These are phyloP conservation scores for Niveomyces coronatus DNA, from an alignment of 2,329 filamentous ascomycete species.

Conservation along the genomic window DNA sequence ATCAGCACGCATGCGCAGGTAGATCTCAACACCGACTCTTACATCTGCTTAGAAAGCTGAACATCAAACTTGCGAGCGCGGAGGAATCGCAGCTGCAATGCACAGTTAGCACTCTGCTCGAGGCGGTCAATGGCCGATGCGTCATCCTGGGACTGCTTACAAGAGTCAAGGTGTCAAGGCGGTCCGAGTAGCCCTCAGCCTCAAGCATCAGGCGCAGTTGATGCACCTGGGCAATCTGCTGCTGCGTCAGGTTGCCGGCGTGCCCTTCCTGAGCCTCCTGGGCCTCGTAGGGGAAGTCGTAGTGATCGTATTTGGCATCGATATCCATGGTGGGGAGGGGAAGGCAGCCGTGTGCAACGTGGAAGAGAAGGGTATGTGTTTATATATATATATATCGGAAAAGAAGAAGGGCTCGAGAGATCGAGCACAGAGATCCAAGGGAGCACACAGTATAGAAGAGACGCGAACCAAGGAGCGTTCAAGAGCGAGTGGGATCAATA, in stretches of 20 bases:
- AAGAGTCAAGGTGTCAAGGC: slow-evolving; percentile 86
- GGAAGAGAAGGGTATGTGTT: slow-evolving; percentile 1
- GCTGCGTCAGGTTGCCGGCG: slow-evolving; percentile 73
- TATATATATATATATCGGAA: no score
- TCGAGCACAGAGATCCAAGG: neutral
- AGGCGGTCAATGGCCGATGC: neutral
- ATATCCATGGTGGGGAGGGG: slow-evolving; percentile 39
- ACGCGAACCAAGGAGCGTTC: slow-evolving; percentile 1
- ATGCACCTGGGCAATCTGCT: slow-evolving; percentile 81
- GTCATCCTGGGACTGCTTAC: slow-evolving; percentile 37
- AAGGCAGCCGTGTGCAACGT: slow-evolving; percentile 6
- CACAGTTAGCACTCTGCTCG: neutral
- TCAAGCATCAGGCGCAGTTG: slow-evolving; percentile 83
- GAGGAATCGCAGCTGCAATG: slow-evolving; percentile 66
- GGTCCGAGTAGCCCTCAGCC: slow-evolving; percentile 67
- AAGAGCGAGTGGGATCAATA: slow-evolving; percentile 7
- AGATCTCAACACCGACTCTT: no score
- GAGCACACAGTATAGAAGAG: neutral
- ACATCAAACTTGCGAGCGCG: slow-evolving; percentile 94
- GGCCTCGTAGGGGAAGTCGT: slow-evolving; percentile 78
- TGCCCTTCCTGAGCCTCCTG: slow-evolving; percentile 64
- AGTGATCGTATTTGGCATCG: slow-evolving; percentile 91
- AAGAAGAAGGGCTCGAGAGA: neutral
- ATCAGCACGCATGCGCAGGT: no score
- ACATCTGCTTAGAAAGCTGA: slow-evolving; percentile 77